A percentile compares a stretch with the other conserved stretches of the same genome.
phyloP scores from a whole-genome alignment of 2,329 filamentous ascomycete genomes.

The Chrysosporium keratinophilum region DNA sequence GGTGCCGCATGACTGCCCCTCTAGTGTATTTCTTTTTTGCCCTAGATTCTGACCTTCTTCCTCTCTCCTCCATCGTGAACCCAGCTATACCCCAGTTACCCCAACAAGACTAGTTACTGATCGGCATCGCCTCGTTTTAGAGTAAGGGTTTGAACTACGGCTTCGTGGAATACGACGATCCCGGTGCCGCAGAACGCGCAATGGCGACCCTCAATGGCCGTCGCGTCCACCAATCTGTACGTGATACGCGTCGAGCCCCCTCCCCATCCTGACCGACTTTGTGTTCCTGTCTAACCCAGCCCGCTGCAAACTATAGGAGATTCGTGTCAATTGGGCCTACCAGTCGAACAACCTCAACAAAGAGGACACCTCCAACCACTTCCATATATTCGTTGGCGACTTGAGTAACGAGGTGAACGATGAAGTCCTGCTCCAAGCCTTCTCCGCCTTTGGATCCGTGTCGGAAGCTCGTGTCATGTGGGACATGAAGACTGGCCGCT shows the following conservation, averaged over 20 bases:
- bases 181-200: constrained; percentile 86
- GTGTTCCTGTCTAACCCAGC: background rate
- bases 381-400: constrained; percentile 98
- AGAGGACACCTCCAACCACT: constrained; percentile 95
- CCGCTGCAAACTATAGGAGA: constrained; percentile 54
- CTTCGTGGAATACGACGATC: constrained; percentile 97
- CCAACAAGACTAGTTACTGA: background rate
- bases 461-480: constrained; percentile 99
- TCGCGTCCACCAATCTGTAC: constrained; percentile 86
- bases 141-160: constrained; percentile 98
- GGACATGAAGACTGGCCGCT: constrained; percentile 99
- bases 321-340: constrained; percentile 98
- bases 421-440: constrained; percentile 83
- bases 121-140: constrained; percentile 41
- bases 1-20: background rate
- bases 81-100: background rate
- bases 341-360: constrained; percentile 91
- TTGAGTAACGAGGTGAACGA: constrained; percentile 98
- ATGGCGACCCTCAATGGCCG: constrained; percentile 96
- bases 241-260: constrained; percentile 24
- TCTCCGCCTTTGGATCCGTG: constrained; percentile 88
- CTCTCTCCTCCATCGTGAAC: constrained; percentile 7
- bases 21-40: background rate
- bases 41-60: background rate
- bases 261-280: background rate